Evolutionary conservation across 306 rosid genomes (phyloP), one percentile per base, ranked within the genome.

Genomic region (Malus sieversii): DNA sequence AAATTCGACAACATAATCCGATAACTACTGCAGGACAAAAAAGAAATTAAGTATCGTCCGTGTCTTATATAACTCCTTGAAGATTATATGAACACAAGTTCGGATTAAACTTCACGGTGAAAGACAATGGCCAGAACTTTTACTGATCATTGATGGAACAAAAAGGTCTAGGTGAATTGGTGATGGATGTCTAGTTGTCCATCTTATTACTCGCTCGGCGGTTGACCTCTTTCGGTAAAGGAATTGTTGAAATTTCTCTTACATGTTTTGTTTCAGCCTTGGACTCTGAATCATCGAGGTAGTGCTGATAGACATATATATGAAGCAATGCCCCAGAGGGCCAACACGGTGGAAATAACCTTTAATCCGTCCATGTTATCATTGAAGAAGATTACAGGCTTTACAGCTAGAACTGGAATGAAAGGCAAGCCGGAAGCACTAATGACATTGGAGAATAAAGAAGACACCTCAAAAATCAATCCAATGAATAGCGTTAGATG

Each of bases 381-480:
- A 40, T 79, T 82, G 72, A 83, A 83, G 67, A 86, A 74, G 14
- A 86, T 6, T 22, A 81, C 38, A 33, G 38, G 38, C 38, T 33
- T 33, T 33, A 33, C 77, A 8, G 90, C 90, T 1, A 78, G 20
- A 78, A 84, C 72, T 18, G 88, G 89, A 79, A 84, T 59, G 16
- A 86, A 13, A 11, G 90, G 84, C 82, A 76, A 76, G 62, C 82
- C 85, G 45, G 81, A 1, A 25, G 77, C 80, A 19, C 86, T 23
- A 3, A 80, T 72, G 40, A 85, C 69, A 75, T 87, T 87, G 23
- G 87, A 83, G 72, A 87, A 85, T 6, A 87, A 72, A 3, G 89
- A 63, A 51, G 35, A 87, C 38, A 81, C 84, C 67, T 87, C 89
- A 42, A 76, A 51, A 22, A 85, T 82, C 75, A 82, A 46, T 29